Percentiles rank a stretch among this genome's conserved stretches.
These are phyloP conservation scores for Bathelium albidoporum DNA, from an alignment of 495 filamentous ascomycete species.

Conservation along the genomic window DNA sequence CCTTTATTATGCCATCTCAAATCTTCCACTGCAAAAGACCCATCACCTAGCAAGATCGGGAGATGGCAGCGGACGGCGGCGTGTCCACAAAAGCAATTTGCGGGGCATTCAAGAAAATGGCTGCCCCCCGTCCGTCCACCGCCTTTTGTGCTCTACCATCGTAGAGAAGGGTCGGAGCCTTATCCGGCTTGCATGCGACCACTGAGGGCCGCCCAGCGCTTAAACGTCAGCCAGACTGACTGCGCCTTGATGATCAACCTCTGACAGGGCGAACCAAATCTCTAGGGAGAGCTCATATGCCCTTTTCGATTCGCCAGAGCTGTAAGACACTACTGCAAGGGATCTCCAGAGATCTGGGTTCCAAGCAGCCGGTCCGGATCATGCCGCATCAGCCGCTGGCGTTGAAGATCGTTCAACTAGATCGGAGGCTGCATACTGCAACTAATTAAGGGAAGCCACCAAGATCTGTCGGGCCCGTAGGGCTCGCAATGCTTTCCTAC, in stretches of 20 bases:
- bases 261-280: background rate
- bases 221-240: background rate
- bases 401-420: background rate
- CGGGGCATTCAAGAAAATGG: background rate
- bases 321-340: background rate
- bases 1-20: too few relatives aligned
- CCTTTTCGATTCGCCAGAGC: background rate
- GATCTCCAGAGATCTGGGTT: constrained; percentile 3
- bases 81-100: background rate
- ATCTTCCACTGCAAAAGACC: too few relatives aligned
- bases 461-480: constrained; percentile 3
- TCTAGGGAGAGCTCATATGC: background rate
- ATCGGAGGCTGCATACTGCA: background rate
- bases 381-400: constrained; percentile 1
- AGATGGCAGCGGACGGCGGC: background rate
- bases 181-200: background rate
- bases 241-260: background rate
- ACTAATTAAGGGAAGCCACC: constrained; percentile 2
- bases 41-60: too few relatives aligned
- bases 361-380: background rate
- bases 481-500: background rate
- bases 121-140: background rate
- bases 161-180: background rate
- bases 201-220: background rate
- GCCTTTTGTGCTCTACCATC: background rate